Evolutionary conservation across 148 eudicot species (phyloP), one percentile per base, ranked within the genome.

Genomic region (Mesembryanthemum crystallinum): DNA sequence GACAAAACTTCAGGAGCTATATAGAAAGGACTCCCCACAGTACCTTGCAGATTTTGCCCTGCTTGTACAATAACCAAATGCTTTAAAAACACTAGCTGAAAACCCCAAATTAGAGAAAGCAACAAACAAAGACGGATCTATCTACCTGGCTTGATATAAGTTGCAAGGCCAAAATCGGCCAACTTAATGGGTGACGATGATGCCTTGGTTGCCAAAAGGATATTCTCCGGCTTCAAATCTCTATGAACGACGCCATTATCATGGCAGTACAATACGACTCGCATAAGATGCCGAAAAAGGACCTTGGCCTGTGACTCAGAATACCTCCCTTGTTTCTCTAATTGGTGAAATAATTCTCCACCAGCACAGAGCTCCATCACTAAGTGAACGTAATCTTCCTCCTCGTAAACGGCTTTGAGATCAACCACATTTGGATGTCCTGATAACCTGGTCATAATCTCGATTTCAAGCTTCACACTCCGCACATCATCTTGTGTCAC

Each of bases 361-460:
- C 98, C 98, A 2, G 91, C 93, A 82, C 96, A 93, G 42, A 93
- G 93, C 81, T 93, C 98, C 98, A 93, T 93, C 54, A 93, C 85
- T 42, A 93, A 80, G 80, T 93, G 98, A 43, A 93, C 98, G 79
- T 73, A 89, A 74, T 81, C 89, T 72, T 89, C 89, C 23, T 90
- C 96, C 83, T 93, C 98, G 57, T 93, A 93, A 65, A 93, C 98
- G 4, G 98, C 96, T 82, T 88, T 93, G 23, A 93, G 90, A 85
- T 77, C 85, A 21, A 92, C 97, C 68, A 90, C 87, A 17, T 90
- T 86, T 28, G 94, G 91, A 77, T 90, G 95, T 64, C 95, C 95
- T 3, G 92, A 92, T 55, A 92, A 73, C 74, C 83, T 84, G 71
- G 83, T 83, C 97, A 90, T 92, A 35, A 90, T 90, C 84, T 90